A percentile compares a stretch with the other conserved stretches of the same genome.
These are phyloP conservation scores for Sporothrix euskadiensis DNA, from an alignment of 2,329 filamentous ascomycete genomes.

Conservation along the genomic window DNA sequence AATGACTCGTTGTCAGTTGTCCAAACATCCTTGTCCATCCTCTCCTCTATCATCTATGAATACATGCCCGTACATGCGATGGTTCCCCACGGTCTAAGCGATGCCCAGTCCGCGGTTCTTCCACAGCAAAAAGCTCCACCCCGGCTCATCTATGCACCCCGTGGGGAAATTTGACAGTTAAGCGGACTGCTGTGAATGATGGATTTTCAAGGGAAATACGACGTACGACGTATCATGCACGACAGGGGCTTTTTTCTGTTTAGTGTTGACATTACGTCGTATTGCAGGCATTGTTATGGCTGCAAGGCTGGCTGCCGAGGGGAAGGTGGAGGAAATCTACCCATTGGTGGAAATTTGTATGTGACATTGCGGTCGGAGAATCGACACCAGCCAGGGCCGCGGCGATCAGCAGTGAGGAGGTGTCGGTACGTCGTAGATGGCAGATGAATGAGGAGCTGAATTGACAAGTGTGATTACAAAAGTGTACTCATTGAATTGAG, in stretches of 20 bases:
- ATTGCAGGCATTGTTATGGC: neutral
- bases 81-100: neutral
- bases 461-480: neutral
- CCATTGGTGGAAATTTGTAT: slow-evolving; percentile 23
- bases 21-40: neutral
- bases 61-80: neutral
- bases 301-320: slow-evolving; percentile 12
- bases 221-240: neutral
- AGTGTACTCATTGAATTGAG: too few relatives aligned
- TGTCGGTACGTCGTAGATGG: neutral
- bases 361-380: neutral
- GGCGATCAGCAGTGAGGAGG: neutral
- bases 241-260: neutral
- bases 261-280: neutral
- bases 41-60: neutral
- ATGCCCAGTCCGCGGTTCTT: neutral
- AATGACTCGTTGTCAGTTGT: neutral
- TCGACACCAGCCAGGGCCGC: neutral
- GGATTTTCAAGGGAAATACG: neutral
- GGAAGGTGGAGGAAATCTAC: slow-evolving; percentile 12
- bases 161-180: slow-evolving; percentile 8
- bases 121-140: neutral
- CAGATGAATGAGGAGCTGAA: neutral
- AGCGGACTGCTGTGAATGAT: slow-evolving; percentile 11
- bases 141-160: neutral